Evolutionary conservation across 257 asterid species (phyloP).

Genomic region (Echium plantagineum): DNA sequence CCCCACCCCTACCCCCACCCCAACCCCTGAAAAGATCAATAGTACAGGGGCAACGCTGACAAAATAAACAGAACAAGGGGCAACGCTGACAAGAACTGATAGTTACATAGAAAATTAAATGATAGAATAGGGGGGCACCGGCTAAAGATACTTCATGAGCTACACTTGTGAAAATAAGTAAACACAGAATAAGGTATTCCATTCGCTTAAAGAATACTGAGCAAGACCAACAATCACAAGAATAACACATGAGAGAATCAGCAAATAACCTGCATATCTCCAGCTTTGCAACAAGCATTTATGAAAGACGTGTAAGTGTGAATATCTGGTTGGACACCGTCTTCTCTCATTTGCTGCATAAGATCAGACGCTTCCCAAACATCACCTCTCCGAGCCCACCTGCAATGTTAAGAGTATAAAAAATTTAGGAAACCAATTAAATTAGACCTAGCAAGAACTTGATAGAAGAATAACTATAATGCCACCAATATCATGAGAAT

Average conservation of each 20-base stretch:
- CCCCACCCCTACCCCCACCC: no score
- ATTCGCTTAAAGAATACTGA: neutral
- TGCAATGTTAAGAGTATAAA: conserved; percentile 18
- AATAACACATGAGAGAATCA: neutral
- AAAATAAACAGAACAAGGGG: no score
- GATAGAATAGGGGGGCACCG: no score
- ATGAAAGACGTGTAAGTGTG: conserved; percentile 89
- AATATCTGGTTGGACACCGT: conserved; percentile 85
- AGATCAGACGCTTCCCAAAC: conserved; percentile 99
- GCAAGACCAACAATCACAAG: neutral
- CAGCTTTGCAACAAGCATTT: conserved; percentile 95
- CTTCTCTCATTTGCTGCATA: conserved; percentile 97
- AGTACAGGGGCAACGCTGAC: no score
- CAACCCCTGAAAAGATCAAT: no score
- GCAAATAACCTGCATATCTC: conserved; percentile 71
- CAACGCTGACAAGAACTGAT: no score
- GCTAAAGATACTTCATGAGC: no score
- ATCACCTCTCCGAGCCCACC: conserved; percentile 99
- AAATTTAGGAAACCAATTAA: neutral
- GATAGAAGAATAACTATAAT: neutral
- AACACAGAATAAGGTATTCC: neutral
- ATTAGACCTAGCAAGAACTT: neutral
- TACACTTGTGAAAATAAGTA: no score
- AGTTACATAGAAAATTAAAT: no score
- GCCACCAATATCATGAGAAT: neutral